Base-by-base conservation (phyloP, 1,139 yeast genomes). In the Torulaspora pretoriensis region DNA sequence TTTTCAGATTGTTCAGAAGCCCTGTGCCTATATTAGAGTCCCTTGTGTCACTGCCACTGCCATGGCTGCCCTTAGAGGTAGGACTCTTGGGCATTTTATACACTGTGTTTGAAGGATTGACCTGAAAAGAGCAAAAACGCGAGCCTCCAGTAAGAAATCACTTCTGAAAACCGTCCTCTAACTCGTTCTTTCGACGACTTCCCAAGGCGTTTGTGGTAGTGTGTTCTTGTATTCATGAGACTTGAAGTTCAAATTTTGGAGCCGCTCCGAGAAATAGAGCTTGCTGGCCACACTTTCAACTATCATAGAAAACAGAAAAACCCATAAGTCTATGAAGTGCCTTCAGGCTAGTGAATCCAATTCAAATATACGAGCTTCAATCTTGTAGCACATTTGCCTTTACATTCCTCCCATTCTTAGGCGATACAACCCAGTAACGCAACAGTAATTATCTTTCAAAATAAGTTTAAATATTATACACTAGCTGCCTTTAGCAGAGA, bases 1-100 rank as follows among this genome's bases (percentile, higher is more conserved):
- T 43, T 38, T 50, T 53, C 28, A 54, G 41, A 39, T 52, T 53
- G 26, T 51, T 52, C 28, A 54, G 43, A 9, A 54, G 23, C 19
- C 53, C 48, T 22, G 56, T 43, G 4, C 54, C 46, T 1, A 49
- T 24, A 17, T 35, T 40, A 10, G 47, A 36, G 22, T 27, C 40
- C 8, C 45, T 34, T 4, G 38, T 24, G 28, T 39, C 43, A 19
- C 43, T 39, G 26, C 40, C 43, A 38, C 27, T 35, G 27, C 40
- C 34, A 27, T 40, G 37, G 14, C 45, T 22, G 23, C 44, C 39
- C 36, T 47, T 42, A 8, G 50, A 38, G 25, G 39, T 42, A 8
- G 55, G 45, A 29, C 41, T 37, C 38, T 43, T 43, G 28, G 33
- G 40, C 50, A 47, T 47, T n/a, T 17, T 31, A 14, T n/a, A 31